Conservation (phyloP, 768 basidiomycete genomes). For the Collybia nuda region DNA sequence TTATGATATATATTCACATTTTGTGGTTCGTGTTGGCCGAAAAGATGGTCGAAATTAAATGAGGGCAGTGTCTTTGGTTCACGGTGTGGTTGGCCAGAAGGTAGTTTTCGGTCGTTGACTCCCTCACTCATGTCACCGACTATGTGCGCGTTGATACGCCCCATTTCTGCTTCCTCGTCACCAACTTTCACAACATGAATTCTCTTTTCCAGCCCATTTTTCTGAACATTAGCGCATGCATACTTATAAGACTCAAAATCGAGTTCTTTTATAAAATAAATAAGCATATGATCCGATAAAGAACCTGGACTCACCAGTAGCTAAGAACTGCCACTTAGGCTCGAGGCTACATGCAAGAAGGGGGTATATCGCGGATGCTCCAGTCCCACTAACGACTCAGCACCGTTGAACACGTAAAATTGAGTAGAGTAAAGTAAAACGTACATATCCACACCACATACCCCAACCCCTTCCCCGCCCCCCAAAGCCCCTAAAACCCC, state of each 20-base stretch:
- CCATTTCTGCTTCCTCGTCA: neutral
- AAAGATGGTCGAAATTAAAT: conserved; percentile 14
- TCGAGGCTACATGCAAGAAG: conserved; percentile 63
- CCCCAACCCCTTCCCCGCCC: neutral
- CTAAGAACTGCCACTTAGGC: conserved; percentile 58
- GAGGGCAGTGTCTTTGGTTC: neutral
- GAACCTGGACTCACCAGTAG: conserved; percentile 52
- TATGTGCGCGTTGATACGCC: conserved; percentile 15
- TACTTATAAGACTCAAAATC: conserved; percentile 58
- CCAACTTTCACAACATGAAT: conserved; percentile 45
- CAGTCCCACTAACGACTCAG: conserved; percentile 68
- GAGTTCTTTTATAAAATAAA: conserved; percentile 53
- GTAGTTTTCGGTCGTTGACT: too few relatives aligned
- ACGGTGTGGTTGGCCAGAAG: too few relatives aligned
- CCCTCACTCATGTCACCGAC: too few relatives aligned
- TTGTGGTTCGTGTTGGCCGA: neutral
- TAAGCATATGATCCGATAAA: neutral
- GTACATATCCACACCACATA: conserved; percentile 75
- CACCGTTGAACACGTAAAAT: neutral
- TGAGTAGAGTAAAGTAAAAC: conserved; percentile 16
- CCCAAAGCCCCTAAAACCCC: conserved; percentile 6
- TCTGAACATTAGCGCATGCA: conserved; percentile 56
- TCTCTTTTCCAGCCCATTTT: conserved; percentile 52
- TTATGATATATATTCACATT: too few relatives aligned
- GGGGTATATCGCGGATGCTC: conserved; percentile 88